Percentiles rank a stretch among this genome's conserved stretches.
Conservation (phyloP, 768 basidiomycete genomes). For the Boletus reticulatus region DNA sequence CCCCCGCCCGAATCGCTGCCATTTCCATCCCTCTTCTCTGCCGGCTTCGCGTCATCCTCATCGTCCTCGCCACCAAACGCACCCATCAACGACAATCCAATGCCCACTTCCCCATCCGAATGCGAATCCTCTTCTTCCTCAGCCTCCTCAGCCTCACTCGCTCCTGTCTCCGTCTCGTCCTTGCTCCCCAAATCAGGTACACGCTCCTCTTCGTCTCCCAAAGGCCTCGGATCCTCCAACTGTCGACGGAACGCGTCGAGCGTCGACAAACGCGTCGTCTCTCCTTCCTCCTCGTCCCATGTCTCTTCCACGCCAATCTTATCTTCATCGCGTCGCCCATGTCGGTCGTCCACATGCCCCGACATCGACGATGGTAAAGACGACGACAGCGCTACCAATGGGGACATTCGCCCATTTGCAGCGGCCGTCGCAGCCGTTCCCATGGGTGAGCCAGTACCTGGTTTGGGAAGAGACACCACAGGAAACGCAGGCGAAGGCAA, state of each 20-base stretch:
- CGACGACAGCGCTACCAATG: constrained; percentile 9
- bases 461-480: neutral
- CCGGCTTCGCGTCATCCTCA: constrained; percentile 10
- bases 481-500: constrained; percentile 16
- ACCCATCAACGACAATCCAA: constrained; percentile 66
- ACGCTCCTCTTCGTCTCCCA: constrained; percentile 10
- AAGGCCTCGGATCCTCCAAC: constrained; percentile 7
- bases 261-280: constrained; percentile 23
- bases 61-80: constrained; percentile 37
- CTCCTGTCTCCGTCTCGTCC: neutral
- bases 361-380: constrained; percentile 11
- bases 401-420: constrained; percentile 18
- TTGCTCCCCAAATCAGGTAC: constrained; percentile 3
- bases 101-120: constrained; percentile 64
- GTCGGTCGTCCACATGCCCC: neutral
- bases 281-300: constrained; percentile 15
- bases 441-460: neutral
- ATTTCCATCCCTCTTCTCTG: neutral
- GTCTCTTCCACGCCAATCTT: neutral
- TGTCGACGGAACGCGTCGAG: constrained; percentile 25
- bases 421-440: constrained; percentile 9
- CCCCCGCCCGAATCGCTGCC: neutral
- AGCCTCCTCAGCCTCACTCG: neutral
- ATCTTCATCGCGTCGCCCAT: neutral
- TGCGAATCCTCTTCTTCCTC: constrained; percentile 25